Evolutionary conservation across 2,329 filamentous ascomycete genomes (phyloP).

Genomic region (Ophidiomyces ophidiicola): DNA sequence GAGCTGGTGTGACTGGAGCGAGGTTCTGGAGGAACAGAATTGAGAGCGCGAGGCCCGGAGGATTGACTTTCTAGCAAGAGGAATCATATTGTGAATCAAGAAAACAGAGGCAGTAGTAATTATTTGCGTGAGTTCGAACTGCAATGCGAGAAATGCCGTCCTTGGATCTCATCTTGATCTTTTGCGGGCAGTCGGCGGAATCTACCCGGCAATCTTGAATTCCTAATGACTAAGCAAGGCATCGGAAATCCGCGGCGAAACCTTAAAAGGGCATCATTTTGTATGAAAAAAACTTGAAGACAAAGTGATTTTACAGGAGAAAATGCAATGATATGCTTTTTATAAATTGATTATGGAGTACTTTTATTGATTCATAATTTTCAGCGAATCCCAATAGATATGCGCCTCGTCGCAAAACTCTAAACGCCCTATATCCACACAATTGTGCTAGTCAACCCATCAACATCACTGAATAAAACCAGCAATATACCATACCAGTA

Average conservation of each 20-base stretch:
- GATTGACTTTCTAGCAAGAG: constrained; percentile 29
- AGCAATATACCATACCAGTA: too few relatives aligned
- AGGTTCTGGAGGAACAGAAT: constrained; percentile 29
- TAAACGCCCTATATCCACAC: constrained; percentile 4
- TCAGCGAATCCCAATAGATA: not conserved
- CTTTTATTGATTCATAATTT: constrained; percentile 2
- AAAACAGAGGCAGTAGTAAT: not conserved
- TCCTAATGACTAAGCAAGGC: constrained; percentile 8
- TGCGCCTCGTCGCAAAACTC: constrained; percentile 5
- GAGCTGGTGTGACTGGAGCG: constrained; percentile 29
- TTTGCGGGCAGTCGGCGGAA: constrained; percentile 1
- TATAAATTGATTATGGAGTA: too few relatives aligned
- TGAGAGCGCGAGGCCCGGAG: constrained; percentile 36
- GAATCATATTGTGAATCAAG: constrained; percentile 8
- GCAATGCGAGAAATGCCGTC: not conserved
- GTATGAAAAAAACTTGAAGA: too few relatives aligned
- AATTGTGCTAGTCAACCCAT: too few relatives aligned
- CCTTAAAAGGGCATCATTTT: too few relatives aligned
- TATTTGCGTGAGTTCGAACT: not conserved
- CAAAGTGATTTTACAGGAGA: too few relatives aligned
- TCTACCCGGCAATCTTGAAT: constrained; percentile 3
- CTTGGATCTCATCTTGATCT: constrained; percentile 3
- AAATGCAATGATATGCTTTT: too few relatives aligned
- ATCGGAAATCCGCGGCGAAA: constrained; percentile 11
- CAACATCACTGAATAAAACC: too few relatives aligned